Evolutionary conservation across 2,329 filamentous ascomycete genomes (phyloP).

Genomic region (Bertia moriformis): DNA sequence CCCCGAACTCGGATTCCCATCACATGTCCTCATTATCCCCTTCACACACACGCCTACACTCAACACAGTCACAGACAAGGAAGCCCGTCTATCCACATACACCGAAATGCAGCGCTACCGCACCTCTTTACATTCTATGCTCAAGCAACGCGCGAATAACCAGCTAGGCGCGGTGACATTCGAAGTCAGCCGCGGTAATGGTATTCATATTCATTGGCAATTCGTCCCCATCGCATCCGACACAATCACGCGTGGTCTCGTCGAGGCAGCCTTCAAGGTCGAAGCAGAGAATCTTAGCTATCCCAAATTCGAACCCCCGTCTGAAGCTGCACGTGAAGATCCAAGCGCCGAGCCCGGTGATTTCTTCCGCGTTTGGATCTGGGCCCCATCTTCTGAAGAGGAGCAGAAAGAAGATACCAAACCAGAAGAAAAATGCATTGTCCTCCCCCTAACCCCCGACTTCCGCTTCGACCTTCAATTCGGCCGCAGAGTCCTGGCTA

Average conservation of each 20-base stretch:
- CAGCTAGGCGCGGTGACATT: slow-evolving; percentile 74
- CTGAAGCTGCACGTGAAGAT: slow-evolving; percentile 30
- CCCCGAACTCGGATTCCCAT: slow-evolving; percentile 54
- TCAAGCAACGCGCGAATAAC: slow-evolving; percentile 35
- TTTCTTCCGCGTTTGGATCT: slow-evolving; percentile 74
- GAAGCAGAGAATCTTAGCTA: slow-evolving; percentile 63
- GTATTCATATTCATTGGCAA: slow-evolving; percentile 90
- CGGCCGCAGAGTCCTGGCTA: slow-evolving; percentile 73
- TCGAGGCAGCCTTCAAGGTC: slow-evolving; percentile 78
- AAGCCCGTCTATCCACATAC: slow-evolving; percentile 45
- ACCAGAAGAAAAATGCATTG: slow-evolving; percentile 43
- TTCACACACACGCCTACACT: slow-evolving; percentile 70
- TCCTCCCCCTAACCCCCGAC: slow-evolving; percentile 58
- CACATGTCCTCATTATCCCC: slow-evolving; percentile 83
- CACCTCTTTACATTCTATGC: slow-evolving; percentile 64
- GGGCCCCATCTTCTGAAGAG: slow-evolving; percentile 28
- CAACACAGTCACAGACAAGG: slow-evolving; percentile 39
- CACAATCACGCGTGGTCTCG: slow-evolving; percentile 56
- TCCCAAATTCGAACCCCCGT: slow-evolving; percentile 8
- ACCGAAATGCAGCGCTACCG: slow-evolving; percentile 76
- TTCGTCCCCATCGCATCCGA: slow-evolving; percentile 63
- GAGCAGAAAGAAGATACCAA: slow-evolving; percentile 9
- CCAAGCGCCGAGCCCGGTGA: slow-evolving; percentile 36
- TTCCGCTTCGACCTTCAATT: slow-evolving; percentile 84
- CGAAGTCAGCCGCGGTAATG: slow-evolving; percentile 71